Conservation (phyloP, 805 yeast species). For the Cyberlindnera maritima region DNA sequence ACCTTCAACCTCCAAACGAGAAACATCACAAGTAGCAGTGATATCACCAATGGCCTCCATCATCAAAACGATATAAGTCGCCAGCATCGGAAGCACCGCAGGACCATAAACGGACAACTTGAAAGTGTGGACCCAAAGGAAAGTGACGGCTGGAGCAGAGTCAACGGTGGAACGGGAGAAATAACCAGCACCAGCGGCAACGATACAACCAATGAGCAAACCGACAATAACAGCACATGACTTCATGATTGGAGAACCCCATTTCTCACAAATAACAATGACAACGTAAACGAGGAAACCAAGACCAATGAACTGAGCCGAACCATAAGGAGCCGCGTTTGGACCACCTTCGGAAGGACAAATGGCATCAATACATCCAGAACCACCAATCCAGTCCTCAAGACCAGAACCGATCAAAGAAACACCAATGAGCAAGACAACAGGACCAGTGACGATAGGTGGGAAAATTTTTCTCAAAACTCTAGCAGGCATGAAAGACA, state of each 20-base stretch:
- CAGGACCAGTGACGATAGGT: constrained; percentile 91
- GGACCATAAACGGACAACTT: constrained; percentile 78
- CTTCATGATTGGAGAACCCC: constrained; percentile 93
- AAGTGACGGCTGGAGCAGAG: constrained; percentile 77
- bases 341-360: constrained; percentile 54
- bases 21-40: constrained; percentile 91
- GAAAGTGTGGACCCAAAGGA: constrained; percentile 87
- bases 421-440: constrained; percentile 80
- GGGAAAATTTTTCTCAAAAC: constrained; percentile 75
- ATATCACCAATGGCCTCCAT: constrained; percentile 96
- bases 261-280: constrained; percentile 74
- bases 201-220: constrained; percentile 82
- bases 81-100: constrained; percentile 78
- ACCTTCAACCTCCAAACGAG: constrained; percentile 82
- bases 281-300: constrained; percentile 80
- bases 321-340: constrained; percentile 73
- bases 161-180: constrained; percentile 57
- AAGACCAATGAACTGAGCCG: constrained; percentile 81
- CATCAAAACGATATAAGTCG: constrained; percentile 76
- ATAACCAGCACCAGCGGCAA: constrained; percentile 88
- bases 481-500: constrained; percentile 78
- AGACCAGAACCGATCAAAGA: constrained; percentile 69
- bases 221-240: constrained; percentile 92
- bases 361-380: constrained; percentile 48
- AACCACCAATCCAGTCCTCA: constrained; percentile 86